Conservation (phyloP, 2,329 filamentous ascomycete species). For the Plectosphaerella cucumerina region DNA sequence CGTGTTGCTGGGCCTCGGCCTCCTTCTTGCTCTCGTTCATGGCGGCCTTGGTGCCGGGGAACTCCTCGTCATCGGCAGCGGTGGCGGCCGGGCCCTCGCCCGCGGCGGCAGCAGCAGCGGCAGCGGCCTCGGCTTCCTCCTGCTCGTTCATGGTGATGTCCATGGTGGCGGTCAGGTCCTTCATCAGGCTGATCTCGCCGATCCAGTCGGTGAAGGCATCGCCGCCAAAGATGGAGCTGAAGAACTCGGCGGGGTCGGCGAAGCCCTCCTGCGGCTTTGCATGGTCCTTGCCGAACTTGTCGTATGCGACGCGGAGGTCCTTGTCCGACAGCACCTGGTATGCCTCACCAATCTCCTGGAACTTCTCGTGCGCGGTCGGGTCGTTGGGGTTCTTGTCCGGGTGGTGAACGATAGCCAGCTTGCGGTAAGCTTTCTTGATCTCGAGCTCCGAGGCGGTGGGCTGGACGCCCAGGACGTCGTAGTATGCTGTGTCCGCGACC, state of each 20-base stretch:
- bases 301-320: slow-evolving; percentile 85
- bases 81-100: slow-evolving; percentile 27
- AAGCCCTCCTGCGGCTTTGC: slow-evolving; percentile 90
- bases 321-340: slow-evolving; percentile 82
- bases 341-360: slow-evolving; percentile 78
- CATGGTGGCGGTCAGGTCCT: slow-evolving; percentile 96
- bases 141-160: slow-evolving; percentile 86
- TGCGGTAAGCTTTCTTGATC: slow-evolving; percentile 96
- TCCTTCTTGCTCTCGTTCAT: slow-evolving; percentile 50
- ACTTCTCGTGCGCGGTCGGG: slow-evolving; percentile 87
- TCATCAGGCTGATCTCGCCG: slow-evolving; percentile 97
- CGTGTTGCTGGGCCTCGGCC: slow-evolving; percentile 24
- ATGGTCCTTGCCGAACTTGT: slow-evolving; percentile 94
- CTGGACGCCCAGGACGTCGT: slow-evolving; percentile 80
- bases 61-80: slow-evolving; percentile 39
- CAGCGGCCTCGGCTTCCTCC: slow-evolving; percentile 62
- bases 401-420: slow-evolving; percentile 89
- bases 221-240: slow-evolving; percentile 96
- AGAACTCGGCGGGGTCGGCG: slow-evolving; percentile 95
- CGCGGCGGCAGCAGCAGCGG: slow-evolving; percentile 47
- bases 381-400: slow-evolving; percentile 99
- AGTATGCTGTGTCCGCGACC: slow-evolving; percentile 87
- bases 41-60: slow-evolving; percentile 54
- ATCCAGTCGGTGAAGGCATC: slow-evolving; percentile 96
- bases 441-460: slow-evolving; percentile 84